These are phyloP conservation scores for Biscogniauxia marginata DNA, from an alignment of 2,329 filamentous ascomycete species.

Conservation along the genomic window DNA sequence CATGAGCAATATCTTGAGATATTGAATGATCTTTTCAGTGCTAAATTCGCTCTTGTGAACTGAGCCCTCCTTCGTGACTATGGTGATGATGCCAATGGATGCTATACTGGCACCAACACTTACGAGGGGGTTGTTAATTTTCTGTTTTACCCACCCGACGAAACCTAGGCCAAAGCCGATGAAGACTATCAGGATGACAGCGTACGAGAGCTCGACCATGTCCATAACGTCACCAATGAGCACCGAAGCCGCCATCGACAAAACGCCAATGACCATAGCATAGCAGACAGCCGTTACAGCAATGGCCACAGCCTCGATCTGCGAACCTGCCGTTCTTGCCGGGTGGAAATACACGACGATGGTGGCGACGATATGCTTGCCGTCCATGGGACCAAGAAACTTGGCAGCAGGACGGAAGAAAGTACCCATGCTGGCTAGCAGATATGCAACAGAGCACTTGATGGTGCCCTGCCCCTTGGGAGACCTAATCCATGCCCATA, in stretches of 20 bases:
- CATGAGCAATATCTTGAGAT: conserved; percentile 80
- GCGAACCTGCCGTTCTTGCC: conserved; percentile 79
- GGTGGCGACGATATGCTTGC: conserved; percentile 91
- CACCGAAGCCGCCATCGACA: conserved; percentile 86
- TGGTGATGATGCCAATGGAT: conserved; percentile 83
- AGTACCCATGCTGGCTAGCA: conserved; percentile 81
- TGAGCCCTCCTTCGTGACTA: conserved; percentile 87
- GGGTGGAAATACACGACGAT: conserved; percentile 95
- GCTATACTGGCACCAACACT: conserved; percentile 84
- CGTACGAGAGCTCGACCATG: conserved; percentile 70
- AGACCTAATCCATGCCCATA: conserved; percentile 64
- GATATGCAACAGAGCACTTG: conserved; percentile 88
- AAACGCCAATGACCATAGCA: conserved; percentile 69
- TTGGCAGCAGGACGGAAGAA: conserved; percentile 72
- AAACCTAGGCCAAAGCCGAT: conserved; percentile 84
- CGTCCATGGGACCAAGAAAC: conserved; percentile 79
- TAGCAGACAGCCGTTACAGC: conserved; percentile 78
- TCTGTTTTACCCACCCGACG: conserved; percentile 84
- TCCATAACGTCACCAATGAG: conserved; percentile 69
- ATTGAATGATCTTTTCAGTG: conserved; percentile 75
- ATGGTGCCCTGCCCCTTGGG: conserved; percentile 76
- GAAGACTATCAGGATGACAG: conserved; percentile 77
- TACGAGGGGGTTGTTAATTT: conserved; percentile 72
- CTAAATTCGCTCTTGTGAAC: conserved; percentile 81
- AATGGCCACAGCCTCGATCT: conserved; percentile 80